Conservation (phyloP, 495 filamentous ascomycete genomes). For the Penicillium maclennaniae region DNA sequence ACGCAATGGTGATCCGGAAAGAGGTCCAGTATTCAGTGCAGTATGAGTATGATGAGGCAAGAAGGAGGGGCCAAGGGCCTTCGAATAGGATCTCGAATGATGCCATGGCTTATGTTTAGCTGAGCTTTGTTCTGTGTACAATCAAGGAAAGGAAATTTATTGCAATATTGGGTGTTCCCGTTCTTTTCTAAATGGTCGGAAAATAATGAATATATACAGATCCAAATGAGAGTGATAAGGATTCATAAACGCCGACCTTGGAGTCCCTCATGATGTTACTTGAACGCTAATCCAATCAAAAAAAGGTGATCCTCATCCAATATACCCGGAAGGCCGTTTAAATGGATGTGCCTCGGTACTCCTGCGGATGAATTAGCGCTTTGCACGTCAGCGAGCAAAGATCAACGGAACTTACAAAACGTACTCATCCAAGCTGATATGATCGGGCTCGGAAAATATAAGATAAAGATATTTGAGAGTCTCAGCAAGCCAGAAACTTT, state of each 20-base stretch:
- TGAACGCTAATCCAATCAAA: background rate
- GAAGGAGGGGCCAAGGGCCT: background rate
- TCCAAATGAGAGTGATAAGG: background rate
- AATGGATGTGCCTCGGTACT: constrained; percentile 80
- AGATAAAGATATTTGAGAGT: constrained; percentile 94
- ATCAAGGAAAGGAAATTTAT: background rate
- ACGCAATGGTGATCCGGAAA: constrained; percentile 46
- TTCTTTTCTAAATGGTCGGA: background rate
- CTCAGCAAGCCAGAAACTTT: constrained; percentile 65
- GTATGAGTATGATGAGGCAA: constrained; percentile 20
- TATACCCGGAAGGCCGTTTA: constrained; percentile 37
- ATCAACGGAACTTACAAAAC: constrained; percentile 45
- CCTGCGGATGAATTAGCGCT: constrained; percentile 21
- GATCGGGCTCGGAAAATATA: constrained; percentile 68
- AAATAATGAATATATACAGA: background rate
- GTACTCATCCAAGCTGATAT: constrained; percentile 67
- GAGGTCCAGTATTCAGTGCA: constrained; percentile 42
- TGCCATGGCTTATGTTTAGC: constrained; percentile 19
- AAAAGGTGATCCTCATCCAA: background rate
- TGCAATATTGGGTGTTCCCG: background rate
- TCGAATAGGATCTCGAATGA: constrained; percentile 8
- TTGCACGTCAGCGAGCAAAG: constrained; percentile 5
- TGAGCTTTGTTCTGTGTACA: background rate
- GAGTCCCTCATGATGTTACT: background rate
- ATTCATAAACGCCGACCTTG: background rate